These are phyloP conservation scores for Penicillium riverlandense DNA, from an alignment of 495 filamentous ascomycete species.

Conservation along the genomic window DNA sequence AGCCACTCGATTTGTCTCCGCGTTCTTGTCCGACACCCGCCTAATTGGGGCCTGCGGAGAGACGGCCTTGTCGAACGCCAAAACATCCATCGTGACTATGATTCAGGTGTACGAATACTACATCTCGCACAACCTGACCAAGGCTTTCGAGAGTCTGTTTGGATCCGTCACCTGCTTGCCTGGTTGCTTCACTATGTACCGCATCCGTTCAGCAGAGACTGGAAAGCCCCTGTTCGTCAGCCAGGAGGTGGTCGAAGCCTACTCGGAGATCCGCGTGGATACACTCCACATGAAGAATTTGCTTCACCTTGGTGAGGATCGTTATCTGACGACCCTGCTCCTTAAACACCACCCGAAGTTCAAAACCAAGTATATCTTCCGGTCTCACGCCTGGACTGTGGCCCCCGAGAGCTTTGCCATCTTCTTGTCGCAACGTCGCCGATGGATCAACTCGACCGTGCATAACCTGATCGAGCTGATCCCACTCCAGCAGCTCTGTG, in stretches of 20 bases:
- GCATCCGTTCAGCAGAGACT: slow-evolving; percentile 84
- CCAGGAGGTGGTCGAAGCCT: slow-evolving; percentile 77
- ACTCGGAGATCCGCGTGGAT: slow-evolving; percentile 88
- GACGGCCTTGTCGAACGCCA: slow-evolving; percentile 86
- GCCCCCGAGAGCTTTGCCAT: slow-evolving; percentile 89
- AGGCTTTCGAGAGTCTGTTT: slow-evolving; percentile 98
- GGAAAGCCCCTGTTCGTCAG: slow-evolving; percentile 96
- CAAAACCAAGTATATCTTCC: slow-evolving; percentile 96
- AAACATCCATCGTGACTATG: slow-evolving; percentile 91
- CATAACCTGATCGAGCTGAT: slow-evolving; percentile 97
- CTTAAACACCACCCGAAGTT: slow-evolving; percentile 87
- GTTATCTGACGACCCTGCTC: slow-evolving; percentile 91
- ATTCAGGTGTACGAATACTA: slow-evolving; percentile 99
- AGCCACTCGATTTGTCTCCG: slow-evolving; percentile 83
- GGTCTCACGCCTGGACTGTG: slow-evolving; percentile 89
- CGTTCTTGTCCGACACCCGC: slow-evolving; percentile 86
- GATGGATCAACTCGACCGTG: slow-evolving; percentile 99
- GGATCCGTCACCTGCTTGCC: slow-evolving; percentile 96
- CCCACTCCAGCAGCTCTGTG: slow-evolving; percentile 86
- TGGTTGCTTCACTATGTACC: slow-evolving; percentile 98
- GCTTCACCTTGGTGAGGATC: slow-evolving; percentile 85
- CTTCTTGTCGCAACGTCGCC: slow-evolving; percentile 94
- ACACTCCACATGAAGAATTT: slow-evolving; percentile 99
- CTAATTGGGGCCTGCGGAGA: slow-evolving; percentile 93
- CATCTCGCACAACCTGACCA: slow-evolving; percentile 95